Evolutionary conservation across 495 filamentous ascomycete species (phyloP), one percentile per base, ranked within the genome.

Genomic region (Copromyces sp.): DNA sequence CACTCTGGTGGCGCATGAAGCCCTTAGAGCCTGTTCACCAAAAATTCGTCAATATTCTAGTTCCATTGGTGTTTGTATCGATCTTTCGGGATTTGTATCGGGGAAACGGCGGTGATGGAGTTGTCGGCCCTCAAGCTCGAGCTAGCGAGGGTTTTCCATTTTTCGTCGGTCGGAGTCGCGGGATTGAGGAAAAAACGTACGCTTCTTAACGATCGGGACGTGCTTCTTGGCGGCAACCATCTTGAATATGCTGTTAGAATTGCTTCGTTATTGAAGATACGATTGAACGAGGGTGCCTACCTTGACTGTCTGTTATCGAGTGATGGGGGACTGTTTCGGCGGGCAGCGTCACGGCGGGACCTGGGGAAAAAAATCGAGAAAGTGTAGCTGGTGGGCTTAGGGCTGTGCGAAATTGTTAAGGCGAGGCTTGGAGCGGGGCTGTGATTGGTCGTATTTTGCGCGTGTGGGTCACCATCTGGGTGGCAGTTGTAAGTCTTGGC

Each of bases 221-320:
- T 98, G 95, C 87, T 95, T 95, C 92, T 96, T 97, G 84, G 95
- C 93, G 88, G 94, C 88, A 87, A 93, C 93, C 95, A 99, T 98
- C 94, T 98, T 77, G 69, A 75, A 47, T 39, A 72, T 70, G 70
- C 53, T 72, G 79, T 84, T 74, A 85, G 84, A 73, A 77, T 72
- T 61, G 12, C 73, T 65, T 65, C 32, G 39, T 39, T 6, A 38
- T 40, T 59, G 70, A 69, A n/a, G 42, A 72, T 68, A 32, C 42
- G 37, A 73, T 37, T 39, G 68, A 68, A 70, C 72, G 45, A 42
- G 39, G 39, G 45, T 44, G 69, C 78, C 76, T 81, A 86, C 84
- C 81, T 86, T 86, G 84, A 82, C 82, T 79, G 80, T 75, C 73
- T 81, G 79, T 77, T 81, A 80, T 78, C 78, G 78, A 75, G 74